phyloP scores from a whole-genome alignment of 1,284 basidiomycete genomes.

The Leccinum cinnamomeum region DNA sequence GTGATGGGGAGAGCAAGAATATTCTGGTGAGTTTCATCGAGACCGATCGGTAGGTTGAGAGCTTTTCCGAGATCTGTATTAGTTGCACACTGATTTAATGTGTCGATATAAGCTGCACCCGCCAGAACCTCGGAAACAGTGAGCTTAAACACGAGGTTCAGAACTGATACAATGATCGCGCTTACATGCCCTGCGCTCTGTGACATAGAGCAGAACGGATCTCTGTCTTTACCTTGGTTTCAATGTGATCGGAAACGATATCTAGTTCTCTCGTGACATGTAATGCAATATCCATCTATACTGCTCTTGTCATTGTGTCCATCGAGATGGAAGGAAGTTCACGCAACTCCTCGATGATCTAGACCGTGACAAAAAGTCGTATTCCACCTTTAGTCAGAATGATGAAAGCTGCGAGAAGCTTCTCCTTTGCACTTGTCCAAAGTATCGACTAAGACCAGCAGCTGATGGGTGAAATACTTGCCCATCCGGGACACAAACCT shows the following conservation, averaged over 20 bases:
- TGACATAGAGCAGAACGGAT: slow-evolving; percentile 4
- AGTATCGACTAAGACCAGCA: slow-evolving; percentile 10
- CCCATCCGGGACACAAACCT: neutral
- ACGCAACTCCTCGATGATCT: slow-evolving; percentile 4
- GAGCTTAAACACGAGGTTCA: neutral
- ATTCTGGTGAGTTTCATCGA: slow-evolving; percentile 10
- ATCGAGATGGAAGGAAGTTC: slow-evolving; percentile 5
- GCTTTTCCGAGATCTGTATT: slow-evolving; percentile 5
- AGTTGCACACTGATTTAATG: slow-evolving; percentile 10
- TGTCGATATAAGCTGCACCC: slow-evolving; percentile 16
- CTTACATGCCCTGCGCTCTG: slow-evolving; percentile 16
- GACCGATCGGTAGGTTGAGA: slow-evolving; percentile 9
- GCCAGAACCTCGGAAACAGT: slow-evolving; percentile 9
- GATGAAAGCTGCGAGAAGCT: slow-evolving; percentile 4
- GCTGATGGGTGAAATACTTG: neutral
- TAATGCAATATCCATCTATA: slow-evolving; percentile 11
- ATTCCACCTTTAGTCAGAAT: slow-evolving; percentile 1
- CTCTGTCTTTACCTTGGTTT: neutral
- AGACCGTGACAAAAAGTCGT: slow-evolving; percentile 13
- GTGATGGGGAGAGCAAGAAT: slow-evolving; percentile 2
- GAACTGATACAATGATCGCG: neutral
- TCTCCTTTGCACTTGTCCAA: slow-evolving; percentile 11
- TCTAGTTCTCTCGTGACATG: slow-evolving; percentile 16
- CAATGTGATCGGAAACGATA: slow-evolving; percentile 1
- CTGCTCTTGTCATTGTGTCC: slow-evolving; percentile 1